These are phyloP conservation scores for Ustulina deusta DNA, from an alignment of 2,329 filamentous ascomycete genomes.

Conservation along the genomic window DNA sequence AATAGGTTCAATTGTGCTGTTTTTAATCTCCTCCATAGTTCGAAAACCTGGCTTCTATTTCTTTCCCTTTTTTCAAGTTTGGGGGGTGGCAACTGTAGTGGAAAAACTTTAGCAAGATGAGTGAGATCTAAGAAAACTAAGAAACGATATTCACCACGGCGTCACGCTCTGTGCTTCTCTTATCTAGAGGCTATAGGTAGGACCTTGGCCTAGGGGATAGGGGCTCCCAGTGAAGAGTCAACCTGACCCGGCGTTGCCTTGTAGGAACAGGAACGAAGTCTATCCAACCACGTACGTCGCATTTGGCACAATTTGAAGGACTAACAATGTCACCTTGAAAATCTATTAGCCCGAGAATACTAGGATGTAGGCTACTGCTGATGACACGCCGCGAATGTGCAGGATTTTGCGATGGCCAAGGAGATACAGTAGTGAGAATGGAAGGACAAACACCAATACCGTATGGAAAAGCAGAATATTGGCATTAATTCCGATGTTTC, in stretches of 20 bases:
- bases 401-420: background rate
- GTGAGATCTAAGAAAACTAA: background rate
- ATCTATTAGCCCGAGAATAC: background rate
- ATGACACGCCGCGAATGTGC: background rate
- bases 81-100: too few relatives aligned
- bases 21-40: background rate
- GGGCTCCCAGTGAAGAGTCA: background rate
- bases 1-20: constrained; percentile 32
- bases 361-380: background rate
- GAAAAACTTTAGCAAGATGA: background rate
- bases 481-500: background rate
- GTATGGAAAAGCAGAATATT: too few relatives aligned
- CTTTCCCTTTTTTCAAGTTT: background rate
- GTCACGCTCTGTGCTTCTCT: background rate
- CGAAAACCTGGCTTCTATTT: background rate
- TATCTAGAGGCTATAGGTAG: background rate
- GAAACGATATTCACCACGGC: background rate
- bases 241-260: background rate
- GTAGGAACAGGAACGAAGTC: background rate
- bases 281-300: background rate
- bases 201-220: background rate
- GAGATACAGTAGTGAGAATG: background rate
- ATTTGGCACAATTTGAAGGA: constrained; percentile 1
- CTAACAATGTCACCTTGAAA: background rate
- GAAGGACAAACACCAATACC: background rate